Percentiles rank a stretch among this genome's conserved stretches.
phyloP scores from a whole-genome alignment of 176 grass and related monocot species.

The Saccharum officinarum region DNA sequence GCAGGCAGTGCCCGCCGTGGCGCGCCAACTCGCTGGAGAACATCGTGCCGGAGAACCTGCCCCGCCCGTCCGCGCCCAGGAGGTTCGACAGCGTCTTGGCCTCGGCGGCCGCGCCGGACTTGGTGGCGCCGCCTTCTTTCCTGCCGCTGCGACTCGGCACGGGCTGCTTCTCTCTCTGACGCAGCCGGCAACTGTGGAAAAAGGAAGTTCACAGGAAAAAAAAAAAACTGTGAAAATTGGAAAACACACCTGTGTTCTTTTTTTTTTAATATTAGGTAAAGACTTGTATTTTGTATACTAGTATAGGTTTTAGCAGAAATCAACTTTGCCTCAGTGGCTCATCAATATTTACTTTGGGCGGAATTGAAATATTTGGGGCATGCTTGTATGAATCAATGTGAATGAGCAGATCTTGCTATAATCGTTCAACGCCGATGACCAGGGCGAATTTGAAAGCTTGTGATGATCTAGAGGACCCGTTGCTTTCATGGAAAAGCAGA shows the following conservation, averaged over 20 bases:
- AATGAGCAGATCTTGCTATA: not conserved
- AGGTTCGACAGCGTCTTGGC: slow-evolving; percentile 42
- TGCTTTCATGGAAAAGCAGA: not conserved
- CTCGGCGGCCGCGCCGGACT: not conserved
- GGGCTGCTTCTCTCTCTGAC: slow-evolving; percentile 62
- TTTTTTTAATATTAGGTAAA: not conserved
- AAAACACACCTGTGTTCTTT: not conserved
- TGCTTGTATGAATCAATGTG: not conserved
- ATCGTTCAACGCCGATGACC: not conserved
- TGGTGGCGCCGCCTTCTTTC: slow-evolving; percentile 6
- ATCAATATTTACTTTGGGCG: not conserved
- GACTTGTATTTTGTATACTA: not conserved
- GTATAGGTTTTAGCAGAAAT: not conserved
- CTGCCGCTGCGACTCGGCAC: slow-evolving; percentile 32
- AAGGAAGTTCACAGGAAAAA: not conserved
- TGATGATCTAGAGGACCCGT: not conserved
- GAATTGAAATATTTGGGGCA: not conserved
- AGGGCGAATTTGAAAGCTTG: not conserved
- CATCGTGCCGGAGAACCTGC: slow-evolving; percentile 87
- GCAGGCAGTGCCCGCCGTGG: slow-evolving; percentile 78
- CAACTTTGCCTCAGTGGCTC: not conserved
- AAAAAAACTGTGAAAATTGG: not conserved
- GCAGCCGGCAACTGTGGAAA: not conserved
- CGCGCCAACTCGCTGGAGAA: slow-evolving; percentile 75
- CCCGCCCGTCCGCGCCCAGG: slow-evolving; percentile 53